Evolutionary conservation across 1,284 basidiomycete species (phyloP).

Genomic region (Ceratobasidium sp.): DNA sequence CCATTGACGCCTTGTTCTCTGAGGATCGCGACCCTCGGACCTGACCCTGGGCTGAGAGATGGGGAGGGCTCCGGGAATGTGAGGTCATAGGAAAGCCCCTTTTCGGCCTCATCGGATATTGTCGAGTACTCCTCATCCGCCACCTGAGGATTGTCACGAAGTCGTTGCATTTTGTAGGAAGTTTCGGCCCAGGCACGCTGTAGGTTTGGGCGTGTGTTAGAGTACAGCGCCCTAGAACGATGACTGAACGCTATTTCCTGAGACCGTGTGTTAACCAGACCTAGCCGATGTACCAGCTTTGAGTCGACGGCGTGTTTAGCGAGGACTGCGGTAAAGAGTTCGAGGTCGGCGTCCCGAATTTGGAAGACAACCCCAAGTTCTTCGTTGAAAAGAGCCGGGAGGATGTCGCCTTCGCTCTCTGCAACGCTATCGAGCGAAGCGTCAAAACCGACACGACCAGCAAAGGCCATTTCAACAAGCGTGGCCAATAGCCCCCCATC

Average conservation of each 20-base stretch:
- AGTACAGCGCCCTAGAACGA: constrained; percentile 68
- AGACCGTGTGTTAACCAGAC: constrained; percentile 66
- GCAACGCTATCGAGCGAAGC: constrained; percentile 72
- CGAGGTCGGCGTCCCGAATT: constrained; percentile 72
- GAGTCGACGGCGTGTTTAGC: constrained; percentile 76
- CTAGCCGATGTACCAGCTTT: constrained; percentile 78
- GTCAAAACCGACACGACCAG: constrained; percentile 83
- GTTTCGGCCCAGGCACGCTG: constrained; percentile 95
- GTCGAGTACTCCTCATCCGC: constrained; percentile 87
- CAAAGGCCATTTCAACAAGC: constrained; percentile 96
- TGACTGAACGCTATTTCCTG: constrained; percentile 67
- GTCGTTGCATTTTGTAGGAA: constrained; percentile 88
- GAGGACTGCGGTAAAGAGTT: constrained; percentile 71
- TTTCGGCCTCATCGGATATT: constrained; percentile 71
- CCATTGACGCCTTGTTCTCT: constrained; percentile 99
- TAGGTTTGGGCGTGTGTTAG: constrained; percentile 73
- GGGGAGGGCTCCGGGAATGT: constrained; percentile 49
- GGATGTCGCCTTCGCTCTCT: constrained; percentile 60
- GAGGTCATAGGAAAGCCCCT: constrained; percentile 78
- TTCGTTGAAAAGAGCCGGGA: constrained; percentile 91
- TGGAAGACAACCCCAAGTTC: constrained; percentile 96
- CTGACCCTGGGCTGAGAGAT: constrained; percentile 54
- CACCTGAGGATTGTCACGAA: constrained; percentile 84
- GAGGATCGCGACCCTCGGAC: constrained; percentile 93
- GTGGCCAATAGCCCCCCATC: constrained; percentile 96